Percentiles rank a stretch among this genome's conserved stretches.
Evolutionary conservation across 495 filamentous ascomycete species (phyloP).

Genomic region (Hyaloscypha variabilis): DNA sequence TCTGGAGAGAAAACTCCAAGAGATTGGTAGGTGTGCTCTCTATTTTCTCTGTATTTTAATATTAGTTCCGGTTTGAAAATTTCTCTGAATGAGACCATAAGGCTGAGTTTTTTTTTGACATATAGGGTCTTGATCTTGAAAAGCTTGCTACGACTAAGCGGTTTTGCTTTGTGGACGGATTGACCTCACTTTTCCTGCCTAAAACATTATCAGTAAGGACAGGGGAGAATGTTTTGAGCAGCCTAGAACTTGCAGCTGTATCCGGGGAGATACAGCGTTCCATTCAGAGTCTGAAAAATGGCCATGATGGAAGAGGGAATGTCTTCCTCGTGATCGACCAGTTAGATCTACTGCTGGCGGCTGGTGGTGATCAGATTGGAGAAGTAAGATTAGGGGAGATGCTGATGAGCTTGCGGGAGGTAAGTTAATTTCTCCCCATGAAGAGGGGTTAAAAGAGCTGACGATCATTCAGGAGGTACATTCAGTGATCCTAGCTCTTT

Average conservation of each 20-base stretch:
- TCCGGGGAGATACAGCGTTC: constrained; percentile 34
- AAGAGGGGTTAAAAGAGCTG: not conserved
- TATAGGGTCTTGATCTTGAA: constrained; percentile 71
- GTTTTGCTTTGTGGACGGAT: constrained; percentile 75
- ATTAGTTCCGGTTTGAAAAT: constrained; percentile 15
- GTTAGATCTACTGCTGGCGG: constrained; percentile 57
- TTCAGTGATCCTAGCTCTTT: constrained; percentile 64
- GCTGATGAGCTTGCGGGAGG: constrained; percentile 56
- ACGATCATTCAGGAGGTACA: constrained; percentile 25
- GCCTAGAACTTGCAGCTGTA: constrained; percentile 28
- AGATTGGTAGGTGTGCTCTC: constrained; percentile 53
- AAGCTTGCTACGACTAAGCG: constrained; percentile 54
- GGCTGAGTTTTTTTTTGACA: not conserved
- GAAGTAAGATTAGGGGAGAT: constrained; percentile 41
- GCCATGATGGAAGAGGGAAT: constrained; percentile 27
- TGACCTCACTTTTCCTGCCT: constrained; percentile 57
- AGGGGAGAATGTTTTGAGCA: constrained; percentile 15
- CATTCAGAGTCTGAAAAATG: constrained; percentile 33
- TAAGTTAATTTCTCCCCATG: no score
- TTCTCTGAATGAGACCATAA: not conserved
- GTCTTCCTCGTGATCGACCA: constrained; percentile 57
- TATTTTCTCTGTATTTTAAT: constrained; percentile 25
- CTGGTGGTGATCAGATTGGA: constrained; percentile 33
- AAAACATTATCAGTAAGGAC: constrained; percentile 28
- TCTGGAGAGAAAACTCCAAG: constrained; percentile 70